phyloP scores from a whole-genome alignment of 345 rosid species.

The Ricinus communis region DNA sequence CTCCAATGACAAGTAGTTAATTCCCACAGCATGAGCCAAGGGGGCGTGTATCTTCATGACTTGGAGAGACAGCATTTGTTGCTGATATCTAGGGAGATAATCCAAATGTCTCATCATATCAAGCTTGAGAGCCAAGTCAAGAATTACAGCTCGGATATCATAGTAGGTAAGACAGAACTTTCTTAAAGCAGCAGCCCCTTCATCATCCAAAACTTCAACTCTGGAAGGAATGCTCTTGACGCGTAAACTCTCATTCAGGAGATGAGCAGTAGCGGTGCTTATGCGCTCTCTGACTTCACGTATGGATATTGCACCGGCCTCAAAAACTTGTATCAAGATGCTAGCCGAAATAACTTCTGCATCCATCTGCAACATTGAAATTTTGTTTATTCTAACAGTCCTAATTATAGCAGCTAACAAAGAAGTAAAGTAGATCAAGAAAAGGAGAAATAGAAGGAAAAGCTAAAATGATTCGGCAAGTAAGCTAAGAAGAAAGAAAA shows the following conservation, averaged over 20 bases:
- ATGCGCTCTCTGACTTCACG: slow-evolving; percentile 62
- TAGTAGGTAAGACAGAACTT: slow-evolving; percentile 86
- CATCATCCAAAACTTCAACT: slow-evolving; percentile 70
- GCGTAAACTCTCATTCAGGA: slow-evolving; percentile 78
- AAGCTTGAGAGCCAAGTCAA: slow-evolving; percentile 73
- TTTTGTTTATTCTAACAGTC: neutral
- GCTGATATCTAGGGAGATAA: slow-evolving; percentile 72
- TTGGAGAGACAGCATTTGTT: slow-evolving; percentile 70
- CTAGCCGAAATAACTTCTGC: slow-evolving; percentile 97
- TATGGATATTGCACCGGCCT: slow-evolving; percentile 60
- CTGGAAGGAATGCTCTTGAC: slow-evolving; percentile 65
- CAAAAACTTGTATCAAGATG: slow-evolving; percentile 60
- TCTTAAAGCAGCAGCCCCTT: slow-evolving; percentile 69
- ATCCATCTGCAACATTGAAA: slow-evolving; percentile 61
- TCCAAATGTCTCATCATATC: slow-evolving; percentile 86
- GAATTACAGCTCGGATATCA: slow-evolving; percentile 80
- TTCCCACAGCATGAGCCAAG: slow-evolving; percentile 78
- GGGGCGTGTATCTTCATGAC: slow-evolving; percentile 82
- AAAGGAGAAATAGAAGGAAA: too few species aligned
- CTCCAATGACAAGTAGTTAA: slow-evolving; percentile 64
- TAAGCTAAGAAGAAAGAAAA: too few species aligned
- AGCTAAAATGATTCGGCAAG: neutral
- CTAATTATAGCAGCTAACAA: neutral
- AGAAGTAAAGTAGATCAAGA: neutral
- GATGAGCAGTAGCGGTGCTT: slow-evolving; percentile 77